Conservation (phyloP, 2,329 filamentous ascomycete genomes). For the Colletotrichum viniferum region DNA sequence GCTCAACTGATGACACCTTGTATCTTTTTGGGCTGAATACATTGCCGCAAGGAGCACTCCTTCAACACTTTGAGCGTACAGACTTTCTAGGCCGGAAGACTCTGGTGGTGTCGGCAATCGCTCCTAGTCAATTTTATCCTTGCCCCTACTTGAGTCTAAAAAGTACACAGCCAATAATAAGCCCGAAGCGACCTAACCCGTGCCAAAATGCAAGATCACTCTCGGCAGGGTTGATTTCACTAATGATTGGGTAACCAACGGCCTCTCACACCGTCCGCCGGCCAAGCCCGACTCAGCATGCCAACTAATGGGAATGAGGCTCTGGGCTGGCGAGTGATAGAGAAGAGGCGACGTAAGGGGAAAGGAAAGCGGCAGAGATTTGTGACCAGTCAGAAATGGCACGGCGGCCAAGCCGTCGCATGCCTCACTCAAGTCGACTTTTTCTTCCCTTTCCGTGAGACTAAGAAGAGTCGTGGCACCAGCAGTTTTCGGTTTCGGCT, state of each 20-base stretch:
- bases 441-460: neutral
- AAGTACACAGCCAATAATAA: neutral
- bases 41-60: neutral
- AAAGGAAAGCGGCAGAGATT: neutral
- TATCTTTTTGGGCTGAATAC: neutral
- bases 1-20: neutral
- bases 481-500: neutral
- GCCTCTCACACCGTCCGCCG: neutral
- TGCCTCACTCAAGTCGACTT: neutral
- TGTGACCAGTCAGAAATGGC: neutral
- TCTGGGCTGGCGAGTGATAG: neutral
- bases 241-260: neutral
- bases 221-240: neutral
- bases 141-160: neutral
- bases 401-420: neutral
- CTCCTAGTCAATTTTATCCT: neutral
- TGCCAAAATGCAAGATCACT: neutral
- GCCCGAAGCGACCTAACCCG: neutral
- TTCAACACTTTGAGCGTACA: neutral
- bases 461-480: neutral
- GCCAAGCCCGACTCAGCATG: neutral
- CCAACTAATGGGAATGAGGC: neutral
- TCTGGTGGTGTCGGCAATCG: neutral
- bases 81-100: neutral
- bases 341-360: neutral